Evolutionary conservation across 805 yeast species (phyloP).

Genomic region (Torulaspora quercuum): DNA sequence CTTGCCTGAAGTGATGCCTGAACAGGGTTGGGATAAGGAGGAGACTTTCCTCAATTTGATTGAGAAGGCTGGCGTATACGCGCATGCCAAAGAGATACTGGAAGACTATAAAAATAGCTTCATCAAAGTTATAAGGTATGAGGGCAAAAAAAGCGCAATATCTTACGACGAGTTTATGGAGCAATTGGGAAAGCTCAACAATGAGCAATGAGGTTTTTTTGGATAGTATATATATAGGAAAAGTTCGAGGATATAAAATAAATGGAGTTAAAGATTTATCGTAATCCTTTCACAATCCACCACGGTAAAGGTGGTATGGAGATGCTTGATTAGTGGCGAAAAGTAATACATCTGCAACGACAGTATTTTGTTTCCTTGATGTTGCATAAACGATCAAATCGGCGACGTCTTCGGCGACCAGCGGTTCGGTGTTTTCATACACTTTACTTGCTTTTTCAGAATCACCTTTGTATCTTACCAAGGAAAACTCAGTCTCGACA

Average conservation of each 20-base stretch:
- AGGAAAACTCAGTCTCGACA: slow-evolving; percentile 64
- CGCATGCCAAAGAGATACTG: slow-evolving; percentile 34
- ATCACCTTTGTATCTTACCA: slow-evolving; percentile 60
- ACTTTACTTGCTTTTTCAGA: slow-evolving; percentile 50
- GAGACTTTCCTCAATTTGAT: slow-evolving; percentile 71
- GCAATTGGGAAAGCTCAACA: slow-evolving; percentile 11
- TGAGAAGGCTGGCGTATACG: slow-evolving; percentile 59
- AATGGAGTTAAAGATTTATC: no score
- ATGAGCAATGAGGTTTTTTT: not conserved
- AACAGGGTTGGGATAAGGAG: slow-evolving; percentile 55
- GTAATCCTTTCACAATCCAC: slow-evolving; percentile 22
- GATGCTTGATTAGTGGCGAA: slow-evolving; percentile 86
- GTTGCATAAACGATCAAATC: slow-evolving; percentile 57
- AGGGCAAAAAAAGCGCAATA: slow-evolving; percentile 48
- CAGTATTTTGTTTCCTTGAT: slow-evolving; percentile 56
- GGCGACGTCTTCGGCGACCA: slow-evolving; percentile 57
- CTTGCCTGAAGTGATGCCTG: slow-evolving; percentile 84
- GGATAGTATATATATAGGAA: no score
- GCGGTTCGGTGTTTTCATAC: slow-evolving; percentile 53
- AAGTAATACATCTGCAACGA: slow-evolving; percentile 70
- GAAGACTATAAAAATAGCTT: slow-evolving; percentile 34
- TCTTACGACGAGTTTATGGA: slow-evolving; percentile 41
- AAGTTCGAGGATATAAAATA: no score
- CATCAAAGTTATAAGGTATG: slow-evolving; percentile 51
- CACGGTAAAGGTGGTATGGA: slow-evolving; percentile 57